phyloP scores from a whole-genome alignment of 2,329 filamentous ascomycete genomes.

The Paraphaeosphaeria minitans region DNA sequence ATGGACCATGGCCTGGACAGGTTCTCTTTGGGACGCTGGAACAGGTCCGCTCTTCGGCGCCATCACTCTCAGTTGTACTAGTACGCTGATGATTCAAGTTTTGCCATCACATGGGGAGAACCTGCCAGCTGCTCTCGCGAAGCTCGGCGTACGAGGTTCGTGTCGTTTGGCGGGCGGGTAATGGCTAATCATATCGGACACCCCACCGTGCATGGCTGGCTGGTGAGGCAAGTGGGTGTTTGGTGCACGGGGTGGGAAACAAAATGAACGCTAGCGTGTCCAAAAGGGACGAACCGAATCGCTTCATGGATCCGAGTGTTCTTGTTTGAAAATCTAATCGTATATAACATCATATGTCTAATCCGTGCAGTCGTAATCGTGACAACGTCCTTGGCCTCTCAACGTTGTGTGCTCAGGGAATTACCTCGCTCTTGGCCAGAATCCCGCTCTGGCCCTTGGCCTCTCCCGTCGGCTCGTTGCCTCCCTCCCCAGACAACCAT shows the following conservation, averaged over 20 bases:
- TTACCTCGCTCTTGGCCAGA: conserved; percentile 3
- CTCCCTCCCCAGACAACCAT: conserved; percentile 42
- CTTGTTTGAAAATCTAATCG: not conserved
- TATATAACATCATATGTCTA: not conserved
- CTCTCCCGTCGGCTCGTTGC: conserved; percentile 16
- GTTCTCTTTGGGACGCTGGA: not conserved
- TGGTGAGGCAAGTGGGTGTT: not conserved
- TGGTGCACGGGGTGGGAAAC: not conserved
- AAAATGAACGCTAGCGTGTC: not conserved
- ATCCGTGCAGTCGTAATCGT: conserved; percentile 7
- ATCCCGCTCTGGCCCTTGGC: conserved; percentile 13
- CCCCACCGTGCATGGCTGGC: not conserved
- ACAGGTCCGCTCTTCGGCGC: not conserved
- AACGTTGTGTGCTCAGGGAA: not conserved
- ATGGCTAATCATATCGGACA: conserved; percentile 9
- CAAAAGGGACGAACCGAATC: not conserved
- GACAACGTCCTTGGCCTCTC: not conserved
- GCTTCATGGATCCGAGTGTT: not conserved
- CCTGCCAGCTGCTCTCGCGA: not conserved
- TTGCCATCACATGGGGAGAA: conserved; percentile 1
- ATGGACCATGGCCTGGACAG: not conserved
- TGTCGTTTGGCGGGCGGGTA: conserved; percentile 5
- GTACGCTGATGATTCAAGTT: conserved; percentile 11
- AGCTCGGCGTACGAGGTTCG: not conserved
- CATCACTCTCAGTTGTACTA: conserved; percentile 12